Evolutionary conservation across 768 basidiomycete genomes (phyloP).

Genomic region (Polyporus arcularius): DNA sequence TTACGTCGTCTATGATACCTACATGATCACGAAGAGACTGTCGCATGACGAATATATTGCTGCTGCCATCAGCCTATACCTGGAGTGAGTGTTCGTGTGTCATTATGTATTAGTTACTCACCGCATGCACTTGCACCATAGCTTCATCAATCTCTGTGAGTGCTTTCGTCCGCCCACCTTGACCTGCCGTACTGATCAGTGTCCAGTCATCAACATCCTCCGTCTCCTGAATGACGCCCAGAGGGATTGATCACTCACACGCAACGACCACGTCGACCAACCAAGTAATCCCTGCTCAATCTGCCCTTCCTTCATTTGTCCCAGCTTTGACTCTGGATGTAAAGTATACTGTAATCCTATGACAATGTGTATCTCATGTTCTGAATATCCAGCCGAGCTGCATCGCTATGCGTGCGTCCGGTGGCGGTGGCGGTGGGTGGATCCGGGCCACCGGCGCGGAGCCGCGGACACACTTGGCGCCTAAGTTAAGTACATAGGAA

Average conservation of each 20-base stretch:
- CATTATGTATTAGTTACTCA: slow-evolving; percentile 17
- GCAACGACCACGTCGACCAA: background rate
- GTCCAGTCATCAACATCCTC: slow-evolving; percentile 78
- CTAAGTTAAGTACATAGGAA: too few relatives aligned
- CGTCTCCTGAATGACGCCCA: slow-evolving; percentile 68
- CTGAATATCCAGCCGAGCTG: too few relatives aligned
- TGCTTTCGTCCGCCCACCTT: slow-evolving; percentile 30
- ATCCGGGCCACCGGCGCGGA: too few relatives aligned
- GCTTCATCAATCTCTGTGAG: slow-evolving; percentile 87
- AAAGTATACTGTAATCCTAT: background rate
- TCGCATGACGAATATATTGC: slow-evolving; percentile 94
- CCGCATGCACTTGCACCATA: slow-evolving; percentile 28
- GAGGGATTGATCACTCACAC: slow-evolving; percentile 6
- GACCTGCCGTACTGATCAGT: background rate
- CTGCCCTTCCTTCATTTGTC: background rate
- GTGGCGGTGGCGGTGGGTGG: too few relatives aligned
- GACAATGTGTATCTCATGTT: too few relatives aligned
- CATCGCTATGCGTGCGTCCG: too few relatives aligned
- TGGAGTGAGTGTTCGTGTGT: slow-evolving; percentile 62
- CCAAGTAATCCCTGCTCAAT: background rate
- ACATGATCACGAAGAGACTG: slow-evolving; percentile 81
- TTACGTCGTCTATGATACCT: slow-evolving; percentile 91
- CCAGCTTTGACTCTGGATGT: background rate
- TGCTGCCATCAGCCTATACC: slow-evolving; percentile 90
- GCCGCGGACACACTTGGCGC: too few relatives aligned